Evolutionary conservation across 2,329 filamentous ascomycete species (phyloP), one percentile per base, ranked within the genome.

Genomic region (Chaetomium sp.): DNA sequence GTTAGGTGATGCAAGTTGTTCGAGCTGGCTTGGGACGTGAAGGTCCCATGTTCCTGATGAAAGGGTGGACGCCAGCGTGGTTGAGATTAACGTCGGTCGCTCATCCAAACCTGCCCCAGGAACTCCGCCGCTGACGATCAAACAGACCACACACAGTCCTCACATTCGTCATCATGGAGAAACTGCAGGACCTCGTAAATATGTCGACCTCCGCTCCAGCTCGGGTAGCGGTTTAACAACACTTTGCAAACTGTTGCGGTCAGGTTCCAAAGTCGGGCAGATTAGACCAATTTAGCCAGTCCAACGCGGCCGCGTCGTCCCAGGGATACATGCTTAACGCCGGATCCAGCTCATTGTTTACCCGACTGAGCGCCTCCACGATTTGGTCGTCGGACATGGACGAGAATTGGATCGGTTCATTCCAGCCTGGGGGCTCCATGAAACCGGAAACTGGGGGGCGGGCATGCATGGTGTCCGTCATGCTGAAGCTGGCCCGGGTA

Each of bases 331-430:
- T 78, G 5, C 77, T 76, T 55, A 81, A 75, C 2, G 73, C 75
- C 1, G 76, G 73, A 14, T 82, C 79, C 58, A 86, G 80, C 12
- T 79, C 77, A 33, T 82, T 79, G 4, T 79, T 82, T 0, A 82
- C 80, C 59, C 81, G 79, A 63, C 84, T 85, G 34, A 87, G 76
- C 4, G 84, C 81, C 60, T 86, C 82, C 5, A 82, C 76, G 47
- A 87, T 84, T 65, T 88, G 83, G 56, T 85, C 78, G 55, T 86
- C 82, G 0, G 84, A 87, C 85, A 88, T 88, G 36, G 82, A 74
- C 2, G 82, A 86, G 66, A 87, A 85, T 32, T 83, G 81, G 27
- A 86, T 63, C 4, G 79, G 75, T 57, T 81, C 78, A 66, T 62
- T 54, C 74, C 76, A 78, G 7, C 76, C 56, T 5, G 68, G 59